These are phyloP conservation scores for Trichoderma citrinoviride DNA, from an alignment of 2,329 filamentous ascomycete genomes.

Conservation along the genomic window DNA sequence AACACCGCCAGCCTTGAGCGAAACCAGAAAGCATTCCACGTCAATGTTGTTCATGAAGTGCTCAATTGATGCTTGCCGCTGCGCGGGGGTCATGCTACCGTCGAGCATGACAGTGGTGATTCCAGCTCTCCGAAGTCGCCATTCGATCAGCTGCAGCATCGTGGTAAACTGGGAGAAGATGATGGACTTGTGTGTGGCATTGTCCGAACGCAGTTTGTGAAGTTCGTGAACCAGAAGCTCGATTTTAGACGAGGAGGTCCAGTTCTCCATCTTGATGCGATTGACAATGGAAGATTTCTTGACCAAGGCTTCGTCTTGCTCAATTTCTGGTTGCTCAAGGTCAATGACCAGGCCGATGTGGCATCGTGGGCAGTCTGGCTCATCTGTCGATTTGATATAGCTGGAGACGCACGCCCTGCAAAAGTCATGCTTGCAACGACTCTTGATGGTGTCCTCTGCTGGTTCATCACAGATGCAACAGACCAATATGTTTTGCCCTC, in stretches of 20 bases:
- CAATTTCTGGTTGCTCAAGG: slow-evolving; percentile 90
- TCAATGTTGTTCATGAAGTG: slow-evolving; percentile 95
- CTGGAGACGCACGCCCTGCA: slow-evolving; percentile 43
- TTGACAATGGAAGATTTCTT: slow-evolving; percentile 99
- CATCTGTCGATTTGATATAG: slow-evolving; percentile 72
- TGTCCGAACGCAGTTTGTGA: slow-evolving; percentile 86
- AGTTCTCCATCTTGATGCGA: slow-evolving; percentile 97
- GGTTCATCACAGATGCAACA: slow-evolving; percentile 97
- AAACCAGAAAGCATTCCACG: slow-evolving; percentile 94
- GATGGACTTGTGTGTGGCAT: slow-evolving; percentile 92
- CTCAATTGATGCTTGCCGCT: slow-evolving; percentile 89
- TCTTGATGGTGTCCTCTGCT: slow-evolving; percentile 89
- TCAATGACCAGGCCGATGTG: slow-evolving; percentile 90
- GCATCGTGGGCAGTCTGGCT: slow-evolving; percentile 81
- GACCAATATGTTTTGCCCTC: slow-evolving; percentile 84
- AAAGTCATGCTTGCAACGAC: slow-evolving; percentile 82
- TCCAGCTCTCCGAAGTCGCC: slow-evolving; percentile 91
- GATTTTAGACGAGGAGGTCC: slow-evolving; percentile 98
- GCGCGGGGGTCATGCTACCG: slow-evolving; percentile 91
- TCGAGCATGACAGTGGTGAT: slow-evolving; percentile 99
- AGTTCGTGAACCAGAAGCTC: slow-evolving; percentile 94
- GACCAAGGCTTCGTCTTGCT: slow-evolving; percentile 80
- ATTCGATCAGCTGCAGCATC: slow-evolving; percentile 96
- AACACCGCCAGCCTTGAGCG: slow-evolving; percentile 92
- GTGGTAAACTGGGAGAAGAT: slow-evolving; percentile 97